phyloP scores from a whole-genome alignment of 192 early-diverging fungal genomes.

The Backusella morwellensis region DNA sequence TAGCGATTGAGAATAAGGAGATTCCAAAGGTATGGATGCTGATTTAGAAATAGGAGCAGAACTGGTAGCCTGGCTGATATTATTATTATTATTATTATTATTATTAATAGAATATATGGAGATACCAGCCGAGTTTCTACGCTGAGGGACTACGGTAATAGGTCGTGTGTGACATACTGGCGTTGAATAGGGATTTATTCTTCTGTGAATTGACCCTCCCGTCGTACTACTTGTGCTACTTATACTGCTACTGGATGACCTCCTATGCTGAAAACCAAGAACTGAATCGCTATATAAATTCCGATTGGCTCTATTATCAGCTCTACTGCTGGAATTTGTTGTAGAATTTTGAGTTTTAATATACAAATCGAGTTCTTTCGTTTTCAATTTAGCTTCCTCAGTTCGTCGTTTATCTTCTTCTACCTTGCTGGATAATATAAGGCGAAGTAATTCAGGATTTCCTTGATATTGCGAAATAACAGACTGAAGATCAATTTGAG shows the following conservation, averaged over 20 bases:
- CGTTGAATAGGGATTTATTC: conserved; percentile 3
- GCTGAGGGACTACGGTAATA: neutral
- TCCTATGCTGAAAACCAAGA: neutral
- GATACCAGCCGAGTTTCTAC: neutral
- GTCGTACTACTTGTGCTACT: conserved; percentile 13
- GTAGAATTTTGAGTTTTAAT: conserved; percentile 31
- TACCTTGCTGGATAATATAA: conserved; percentile 52
- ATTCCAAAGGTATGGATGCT: neutral
- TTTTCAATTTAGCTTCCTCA: conserved; percentile 54
- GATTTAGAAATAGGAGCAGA: neutral
- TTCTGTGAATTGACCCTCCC: conserved; percentile 5
- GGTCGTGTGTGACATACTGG: neutral
- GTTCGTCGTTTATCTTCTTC: conserved; percentile 57
- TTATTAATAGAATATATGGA: neutral
- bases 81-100: neutral
- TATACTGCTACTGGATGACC: conserved; percentile 8
- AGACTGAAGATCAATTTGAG: conserved; percentile 41
- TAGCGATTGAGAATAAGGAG: neutral
- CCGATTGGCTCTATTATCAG: neutral
- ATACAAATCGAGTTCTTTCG: conserved; percentile 45
- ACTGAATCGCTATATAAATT: neutral
- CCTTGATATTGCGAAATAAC: conserved; percentile 43
- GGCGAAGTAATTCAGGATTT: conserved; percentile 52
- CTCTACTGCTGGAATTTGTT: neutral
- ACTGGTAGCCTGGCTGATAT: neutral